Evolutionary conservation across 2,329 filamentous ascomycete genomes (phyloP).

Genomic region (Stenocarpella maydis): DNA sequence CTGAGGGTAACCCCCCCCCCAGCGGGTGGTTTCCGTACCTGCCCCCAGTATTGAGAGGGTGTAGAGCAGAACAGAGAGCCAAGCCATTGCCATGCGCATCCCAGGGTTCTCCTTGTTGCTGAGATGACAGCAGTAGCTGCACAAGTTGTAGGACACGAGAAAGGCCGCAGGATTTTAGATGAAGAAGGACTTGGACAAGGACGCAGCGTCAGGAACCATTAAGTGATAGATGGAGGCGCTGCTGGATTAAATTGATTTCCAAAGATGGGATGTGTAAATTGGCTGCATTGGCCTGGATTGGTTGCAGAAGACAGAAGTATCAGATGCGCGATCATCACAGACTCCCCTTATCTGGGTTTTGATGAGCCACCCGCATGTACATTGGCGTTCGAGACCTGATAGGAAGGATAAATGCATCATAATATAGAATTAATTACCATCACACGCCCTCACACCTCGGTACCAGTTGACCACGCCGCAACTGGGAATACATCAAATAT

Average conservation of each 20-base stretch:
- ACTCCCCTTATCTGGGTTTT: neutral
- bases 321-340: neutral
- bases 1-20: neutral
- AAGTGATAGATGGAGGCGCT: constrained; percentile 14
- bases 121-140: neutral
- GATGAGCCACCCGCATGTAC: neutral
- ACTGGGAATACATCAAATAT: neutral
- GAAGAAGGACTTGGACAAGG: constrained; percentile 18
- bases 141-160: constrained; percentile 24
- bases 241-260: constrained; percentile 22
- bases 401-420: constrained; percentile 20
- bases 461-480: neutral
- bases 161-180: constrained; percentile 16
- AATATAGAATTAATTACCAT: constrained; percentile 1
- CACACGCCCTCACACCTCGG: neutral
- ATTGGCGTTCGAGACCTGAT: neutral
- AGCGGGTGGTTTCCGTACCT: neutral
- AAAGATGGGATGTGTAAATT: constrained; percentile 6
- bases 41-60: constrained; percentile 1
- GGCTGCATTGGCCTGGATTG: neutral
- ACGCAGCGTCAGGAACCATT: constrained; percentile 13
- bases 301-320: neutral
- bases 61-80: neutral
- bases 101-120: neutral
- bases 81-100: neutral